These are phyloP conservation scores for Didymella exigua DNA, from an alignment of 2,329 filamentous ascomycete genomes.

Conservation along the genomic window DNA sequence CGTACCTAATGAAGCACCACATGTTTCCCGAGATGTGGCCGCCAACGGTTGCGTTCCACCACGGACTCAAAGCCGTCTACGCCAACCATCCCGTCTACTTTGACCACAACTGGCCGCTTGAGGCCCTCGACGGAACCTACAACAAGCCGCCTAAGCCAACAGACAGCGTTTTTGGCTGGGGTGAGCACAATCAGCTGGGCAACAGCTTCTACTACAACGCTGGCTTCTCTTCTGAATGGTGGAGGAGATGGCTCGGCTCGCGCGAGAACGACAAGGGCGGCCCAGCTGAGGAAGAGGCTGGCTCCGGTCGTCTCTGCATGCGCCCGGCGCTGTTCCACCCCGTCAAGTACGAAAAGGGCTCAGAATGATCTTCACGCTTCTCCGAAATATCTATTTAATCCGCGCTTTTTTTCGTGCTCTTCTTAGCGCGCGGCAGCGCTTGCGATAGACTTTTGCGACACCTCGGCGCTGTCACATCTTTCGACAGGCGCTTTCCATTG, in stretches of 20 bases:
- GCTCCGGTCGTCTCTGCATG: conserved; percentile 56
- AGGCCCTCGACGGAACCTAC: conserved; percentile 54
- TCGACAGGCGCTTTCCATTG: conserved; percentile 32
- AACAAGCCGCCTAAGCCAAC: conserved; percentile 54
- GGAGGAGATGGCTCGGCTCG: conserved; percentile 57
- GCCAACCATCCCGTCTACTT: conserved; percentile 81
- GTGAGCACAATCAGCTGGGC: conserved; percentile 58
- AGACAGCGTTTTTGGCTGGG: conserved; percentile 58
- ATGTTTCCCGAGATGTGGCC: conserved; percentile 83
- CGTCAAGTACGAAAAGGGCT: conserved; percentile 55
- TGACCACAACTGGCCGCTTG: conserved; percentile 70
- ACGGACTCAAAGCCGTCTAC: conserved; percentile 79
- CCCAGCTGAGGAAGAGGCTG: conserved; percentile 50
- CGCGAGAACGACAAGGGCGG: conserved; percentile 53
- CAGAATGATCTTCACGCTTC: conserved; percentile 34
- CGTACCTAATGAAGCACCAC: conserved; percentile 70
- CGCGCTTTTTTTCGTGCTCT: conserved; percentile 22
- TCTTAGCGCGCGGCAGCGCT: conserved; percentile 27
- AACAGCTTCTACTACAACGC: conserved; percentile 59
- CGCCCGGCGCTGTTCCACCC: conserved; percentile 54
- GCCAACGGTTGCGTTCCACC: conserved; percentile 72
- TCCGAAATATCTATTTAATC: conserved; percentile 34
- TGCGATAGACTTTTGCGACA: conserved; percentile 34
- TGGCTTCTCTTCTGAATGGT: conserved; percentile 55
- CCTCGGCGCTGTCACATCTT: conserved; percentile 18